Base-by-base conservation (phyloP, 169 alveolate genomes). In the Cyclospora cayetanensis region DNA sequence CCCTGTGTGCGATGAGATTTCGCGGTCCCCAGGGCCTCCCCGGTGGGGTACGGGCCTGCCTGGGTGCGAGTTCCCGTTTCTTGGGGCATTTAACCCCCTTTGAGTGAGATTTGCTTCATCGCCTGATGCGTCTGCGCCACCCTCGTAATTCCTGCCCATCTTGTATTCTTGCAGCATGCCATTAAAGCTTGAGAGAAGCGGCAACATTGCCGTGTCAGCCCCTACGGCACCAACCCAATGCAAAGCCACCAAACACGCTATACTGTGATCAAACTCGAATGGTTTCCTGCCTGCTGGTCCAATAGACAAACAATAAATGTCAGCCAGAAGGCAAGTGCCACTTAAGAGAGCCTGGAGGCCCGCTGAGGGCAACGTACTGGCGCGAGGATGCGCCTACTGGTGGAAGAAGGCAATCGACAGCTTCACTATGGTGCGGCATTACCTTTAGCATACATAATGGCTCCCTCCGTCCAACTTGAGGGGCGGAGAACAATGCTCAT, bases 401-500 rank as follows among this genome's bases (percentile, higher is more conserved):
- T n/a, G n/a, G n/a, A n/a, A n/a, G n/a, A n/a, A n/a, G n/a, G n/a
- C n/a, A n/a, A n/a, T n/a, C n/a, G n/a, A n/a, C n/a, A n/a, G n/a
- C n/a, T n/a, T n/a, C n/a, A n/a, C n/a, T n/a, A n/a, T n/a, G n/a
- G n/a, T n/a, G 76, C 15, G 12, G 76, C 7, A 34, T 1, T 37
- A 84, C 91, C 91, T 84, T 84, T 84, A 22, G 72, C 91, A 37
- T 84, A 84, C 66, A 84, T 72, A 4, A 84, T 27, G 35, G 91
- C 72, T 46, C 91, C 91, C 31, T 60, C 66, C 34, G 83, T 84
- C 91, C 91, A 84, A 1, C 35, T 68, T 2, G 72, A 41, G 4
- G 91, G 91, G 25, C 85, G 46, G 0, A 97, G 97, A 29, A 98
- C 96, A 3, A 98, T 97, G 76, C 98, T 96, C 99, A 98, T 97